These are phyloP conservation scores for Potentilla sterilis DNA, from an alignment of 306 rosid genomes.

Conservation along the genomic window DNA sequence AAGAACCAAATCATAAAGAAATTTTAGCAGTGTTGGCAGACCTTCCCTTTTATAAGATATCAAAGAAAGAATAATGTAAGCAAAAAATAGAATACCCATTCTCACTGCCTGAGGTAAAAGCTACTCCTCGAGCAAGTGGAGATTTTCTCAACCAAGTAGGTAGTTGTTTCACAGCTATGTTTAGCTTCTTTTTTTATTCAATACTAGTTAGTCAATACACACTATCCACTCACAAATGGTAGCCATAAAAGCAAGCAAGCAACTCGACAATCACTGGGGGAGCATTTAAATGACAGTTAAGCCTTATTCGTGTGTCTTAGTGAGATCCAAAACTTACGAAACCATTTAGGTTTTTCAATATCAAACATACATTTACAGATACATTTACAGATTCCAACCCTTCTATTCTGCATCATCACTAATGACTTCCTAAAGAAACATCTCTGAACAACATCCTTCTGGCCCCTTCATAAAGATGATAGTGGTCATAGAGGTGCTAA, in stretches of 20 bases:
- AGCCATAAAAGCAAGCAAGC: conserved; percentile 1
- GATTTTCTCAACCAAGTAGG: not conserved
- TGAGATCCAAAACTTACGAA: not conserved
- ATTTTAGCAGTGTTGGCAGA: not conserved
- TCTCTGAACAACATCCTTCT: not conserved
- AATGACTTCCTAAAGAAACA: not conserved
- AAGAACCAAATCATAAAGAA: not conserved
- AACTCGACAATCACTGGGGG: not conserved
- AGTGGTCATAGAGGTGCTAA: not conserved
- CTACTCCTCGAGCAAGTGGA: not conserved
- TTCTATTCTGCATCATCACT: not conserved
- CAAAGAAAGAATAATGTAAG: not conserved
- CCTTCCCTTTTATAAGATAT: too few species aligned
- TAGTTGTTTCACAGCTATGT: not conserved
- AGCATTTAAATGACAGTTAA: not conserved
- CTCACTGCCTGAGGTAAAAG: not conserved
- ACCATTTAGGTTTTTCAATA: not conserved
- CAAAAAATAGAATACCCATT: not conserved
- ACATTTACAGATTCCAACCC: not conserved
- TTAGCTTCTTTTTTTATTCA: not conserved
- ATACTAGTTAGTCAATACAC: not conserved
- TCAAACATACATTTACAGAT: not conserved
- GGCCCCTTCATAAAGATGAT: not conserved
- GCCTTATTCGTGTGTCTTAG: not conserved
- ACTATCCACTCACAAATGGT: not conserved